Evolutionary conservation across 768 basidiomycete species (phyloP), one percentile per base, ranked within the genome.

Genomic region (Melanogaster broomeanus): DNA sequence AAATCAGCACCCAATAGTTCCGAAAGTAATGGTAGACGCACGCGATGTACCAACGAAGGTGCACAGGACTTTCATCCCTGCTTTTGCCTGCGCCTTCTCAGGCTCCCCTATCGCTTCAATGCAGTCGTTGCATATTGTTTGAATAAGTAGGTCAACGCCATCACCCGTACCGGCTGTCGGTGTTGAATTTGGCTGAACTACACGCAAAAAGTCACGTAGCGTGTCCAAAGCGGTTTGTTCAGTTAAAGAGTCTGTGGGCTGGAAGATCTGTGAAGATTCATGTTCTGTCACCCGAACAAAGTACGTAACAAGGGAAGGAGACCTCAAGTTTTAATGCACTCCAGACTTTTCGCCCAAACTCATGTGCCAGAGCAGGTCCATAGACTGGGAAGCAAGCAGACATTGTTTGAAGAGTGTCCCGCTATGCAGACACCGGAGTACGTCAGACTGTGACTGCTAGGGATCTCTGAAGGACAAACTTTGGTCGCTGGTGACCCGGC

Each of bases 251-350:
- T 98, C 95, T 2, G 85, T 87, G 1, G 96, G 91, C 76, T 98
- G 93, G 68, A 98, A 90, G 31, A 98, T 89, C 93, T 98, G 57
- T 18, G 37, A 39, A 39, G 6, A 49, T 33, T 55, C 12, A 10
- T 21, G 48, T 24, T 22, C 52, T 22, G 48, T 15, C n/a, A 37
- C 41, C 6, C 48, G 28, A 13, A 12, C 28, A 18, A 46, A 43
- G 10, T 19, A 16, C 42, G 13, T 22, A 2, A 35, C 11, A 22
- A 31, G 52, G 42, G 37, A 46, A 27, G 21, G 40, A 48, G 51
- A 90, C 95, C 80, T 98, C 97, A 22, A 98, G 77, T 65, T 93
- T 96, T 30, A 98, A 67, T 0, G 87, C 78, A 66, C 87, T 94
- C 93, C 94, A 97, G n/a, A 98, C 68, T 56, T 93, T 87, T 4